These are phyloP conservation scores for Aureoboletus auriporus DNA, from an alignment of 768 basidiomycete species.

Conservation along the genomic window DNA sequence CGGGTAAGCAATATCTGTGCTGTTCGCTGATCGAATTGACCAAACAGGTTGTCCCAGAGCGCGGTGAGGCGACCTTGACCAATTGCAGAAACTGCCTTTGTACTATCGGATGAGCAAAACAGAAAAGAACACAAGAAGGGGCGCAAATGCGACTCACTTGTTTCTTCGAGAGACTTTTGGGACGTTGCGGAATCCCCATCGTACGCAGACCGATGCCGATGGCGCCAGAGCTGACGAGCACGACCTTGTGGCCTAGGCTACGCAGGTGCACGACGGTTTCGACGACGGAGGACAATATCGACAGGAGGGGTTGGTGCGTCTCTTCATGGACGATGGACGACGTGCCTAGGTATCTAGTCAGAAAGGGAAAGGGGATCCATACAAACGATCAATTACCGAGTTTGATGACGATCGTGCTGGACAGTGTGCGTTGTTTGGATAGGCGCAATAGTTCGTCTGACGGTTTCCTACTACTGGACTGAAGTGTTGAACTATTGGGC, in stretches of 20 bases:
- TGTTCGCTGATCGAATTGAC: conserved; percentile 90
- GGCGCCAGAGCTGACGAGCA: conserved; percentile 96
- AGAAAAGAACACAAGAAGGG: not conserved
- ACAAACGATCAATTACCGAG: conserved; percentile 47
- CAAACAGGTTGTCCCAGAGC: conserved; percentile 95
- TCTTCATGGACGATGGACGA: conserved; percentile 96
- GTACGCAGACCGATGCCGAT: conserved; percentile 92
- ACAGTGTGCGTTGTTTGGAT: conserved; percentile 24
- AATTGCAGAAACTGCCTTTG: conserved; percentile 90
- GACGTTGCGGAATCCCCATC: conserved; percentile 77
- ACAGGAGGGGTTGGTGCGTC: conserved; percentile 88
- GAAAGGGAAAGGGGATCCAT: not conserved
- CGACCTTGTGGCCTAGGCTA: conserved; percentile 84
- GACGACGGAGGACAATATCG: conserved; percentile 86
- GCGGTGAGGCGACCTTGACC: conserved; percentile 96
- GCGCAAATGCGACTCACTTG: conserved; percentile 57
- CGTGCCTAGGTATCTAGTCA: conserved; percentile 49
- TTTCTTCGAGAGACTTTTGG: conserved; percentile 85
- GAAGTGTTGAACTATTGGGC: too few relatives aligned
- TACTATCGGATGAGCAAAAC: conserved; percentile 19
- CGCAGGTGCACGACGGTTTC: conserved; percentile 84
- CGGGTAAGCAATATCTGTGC: conserved; percentile 93
- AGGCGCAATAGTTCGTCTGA: conserved; percentile 4
- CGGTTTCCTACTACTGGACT: too few relatives aligned
- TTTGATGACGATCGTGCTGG: conserved; percentile 81